A percentile compares a stretch with the other conserved stretches of the same genome.
These are phyloP conservation scores for Thinopyrum elongatum DNA, from an alignment of 176 grass and related monocot genomes.

Conservation along the genomic window DNA sequence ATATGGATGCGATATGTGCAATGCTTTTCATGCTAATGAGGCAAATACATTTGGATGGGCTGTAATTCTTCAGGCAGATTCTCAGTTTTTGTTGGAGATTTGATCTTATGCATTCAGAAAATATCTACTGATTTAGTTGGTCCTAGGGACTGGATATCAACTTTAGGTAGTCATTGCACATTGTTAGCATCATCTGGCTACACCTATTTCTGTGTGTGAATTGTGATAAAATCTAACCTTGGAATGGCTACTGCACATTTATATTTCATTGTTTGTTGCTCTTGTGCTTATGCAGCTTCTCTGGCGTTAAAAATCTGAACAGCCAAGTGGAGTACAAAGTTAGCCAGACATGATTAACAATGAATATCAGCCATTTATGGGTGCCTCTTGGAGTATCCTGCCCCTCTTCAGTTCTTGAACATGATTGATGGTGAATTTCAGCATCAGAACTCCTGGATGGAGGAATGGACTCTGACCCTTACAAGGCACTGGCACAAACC, in stretches of 20 bases:
- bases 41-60: slow-evolving; percentile 32
- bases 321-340: background rate
- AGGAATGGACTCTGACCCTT: background rate
- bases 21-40: slow-evolving; percentile 29
- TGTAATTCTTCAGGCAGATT: slow-evolving; percentile 29
- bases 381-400: background rate
- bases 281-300: background rate
- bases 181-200: background rate
- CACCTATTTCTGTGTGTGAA: background rate
- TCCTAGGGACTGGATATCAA: background rate
- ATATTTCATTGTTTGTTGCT: background rate
- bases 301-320: slow-evolving; percentile 25
- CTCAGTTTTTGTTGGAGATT: background rate
- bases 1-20: slow-evolving; percentile 25
- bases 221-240: slow-evolving; percentile 2
- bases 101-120: background rate
- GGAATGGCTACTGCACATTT: background rate
- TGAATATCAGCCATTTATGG: background rate
- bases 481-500: background rate
- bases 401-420: background rate
- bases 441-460: background rate
- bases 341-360: background rate
- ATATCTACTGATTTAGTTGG: background rate
- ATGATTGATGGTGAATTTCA: slow-evolving; percentile 14
- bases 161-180: background rate